Base-by-base conservation (phyloP, 75 land plant species). In the Cupressus sempervirens region DNA sequence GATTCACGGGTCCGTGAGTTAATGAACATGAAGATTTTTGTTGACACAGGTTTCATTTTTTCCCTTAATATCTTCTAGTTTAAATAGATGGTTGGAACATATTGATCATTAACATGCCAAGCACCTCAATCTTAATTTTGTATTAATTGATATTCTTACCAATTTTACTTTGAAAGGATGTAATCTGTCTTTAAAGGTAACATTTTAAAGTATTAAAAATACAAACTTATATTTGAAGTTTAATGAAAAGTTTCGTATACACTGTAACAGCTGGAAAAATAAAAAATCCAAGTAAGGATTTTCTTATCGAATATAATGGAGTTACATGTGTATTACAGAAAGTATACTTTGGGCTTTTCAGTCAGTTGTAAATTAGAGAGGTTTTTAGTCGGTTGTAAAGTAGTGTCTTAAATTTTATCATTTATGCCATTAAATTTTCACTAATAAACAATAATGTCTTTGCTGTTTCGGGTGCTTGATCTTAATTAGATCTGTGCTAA, bases 21-120 rank as follows among this genome's bases (percentile, higher is more conserved):
- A 76, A 93, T 97, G 96, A 97, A 94, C 87, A 95, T 97, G 99
- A 97, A 97, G 87, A 92, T 95, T 75, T 97, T 97, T 90, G 99
- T 97, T 76, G 99, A 95, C 90, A 94, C 97, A 93, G 99, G 99
- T 97, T 89, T 65, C 65, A 30, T 88, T 72, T 72, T 72, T 81
- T 85, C 74, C 74, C 74, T 72, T 72, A 30, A 62, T 26, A 7
- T 6, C 67, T 62, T 62, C 45, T 41, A n/a, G 81, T 29, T 41
- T 43, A 26, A 12, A 12, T 10, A 79, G 12, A 32, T 72, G 32
- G 32, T 32, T 30, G 36, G 74, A 32, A 72, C 35, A 30, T 10
- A 13, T 68, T 6, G 36, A 29, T 72, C 32, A 72, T 32, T 72
- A 32, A 23, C 35, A 13, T 7, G 23, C 12, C 35, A 72, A 72